These are phyloP conservation scores for Suhomyces prunicola DNA, from an alignment of 805 yeast species.

Conservation along the genomic window DNA sequence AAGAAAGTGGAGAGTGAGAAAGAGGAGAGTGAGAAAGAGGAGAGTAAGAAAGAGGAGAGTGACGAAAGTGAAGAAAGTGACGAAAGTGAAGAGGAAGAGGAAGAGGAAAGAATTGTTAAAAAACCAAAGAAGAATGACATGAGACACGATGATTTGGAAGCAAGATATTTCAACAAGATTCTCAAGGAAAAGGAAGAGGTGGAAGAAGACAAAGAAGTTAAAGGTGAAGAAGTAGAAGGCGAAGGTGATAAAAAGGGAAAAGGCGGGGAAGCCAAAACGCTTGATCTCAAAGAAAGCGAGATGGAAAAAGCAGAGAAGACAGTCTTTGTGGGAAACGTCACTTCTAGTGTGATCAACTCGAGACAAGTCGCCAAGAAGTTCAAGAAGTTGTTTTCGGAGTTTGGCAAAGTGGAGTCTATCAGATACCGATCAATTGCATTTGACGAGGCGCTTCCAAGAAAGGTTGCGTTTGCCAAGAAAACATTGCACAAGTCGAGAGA, in stretches of 20 bases:
- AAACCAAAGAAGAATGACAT: conserved; percentile 23
- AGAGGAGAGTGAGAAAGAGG: conserved; percentile 12
- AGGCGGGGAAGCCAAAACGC: conserved; percentile 39
- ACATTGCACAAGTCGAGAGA: conserved; percentile 74
- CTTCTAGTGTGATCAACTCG: conserved; percentile 59
- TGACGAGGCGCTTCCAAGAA: conserved; percentile 83
- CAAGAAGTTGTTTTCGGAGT: conserved; percentile 55
- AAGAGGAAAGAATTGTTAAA: conserved; percentile 14
- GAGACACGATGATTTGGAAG: conserved; percentile 52
- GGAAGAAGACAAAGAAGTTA: conserved; percentile 18
- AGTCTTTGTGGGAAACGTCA: conserved; percentile 83
- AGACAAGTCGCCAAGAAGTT: conserved; percentile 61
- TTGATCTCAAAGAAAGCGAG: conserved; percentile 68
- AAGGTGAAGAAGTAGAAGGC: conserved; percentile 18
- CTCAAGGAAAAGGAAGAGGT: conserved; percentile 23
- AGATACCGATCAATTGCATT: conserved; percentile 93
- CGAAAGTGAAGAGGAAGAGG: conserved; percentile 15
- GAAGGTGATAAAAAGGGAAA: conserved; percentile 7
- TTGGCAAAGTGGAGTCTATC: conserved; percentile 64
- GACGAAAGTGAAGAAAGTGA: conserved; percentile 3
- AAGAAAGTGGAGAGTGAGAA: conserved; percentile 20
- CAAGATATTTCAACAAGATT: conserved; percentile 50
- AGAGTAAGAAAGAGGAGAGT: conserved; percentile 14
- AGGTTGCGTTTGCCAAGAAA: conserved; percentile 82
- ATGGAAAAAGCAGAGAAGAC: conserved; percentile 80